These are phyloP conservation scores for Heterobasidion annosum DNA, from an alignment of 1,284 basidiomycete species.

Conservation along the genomic window DNA sequence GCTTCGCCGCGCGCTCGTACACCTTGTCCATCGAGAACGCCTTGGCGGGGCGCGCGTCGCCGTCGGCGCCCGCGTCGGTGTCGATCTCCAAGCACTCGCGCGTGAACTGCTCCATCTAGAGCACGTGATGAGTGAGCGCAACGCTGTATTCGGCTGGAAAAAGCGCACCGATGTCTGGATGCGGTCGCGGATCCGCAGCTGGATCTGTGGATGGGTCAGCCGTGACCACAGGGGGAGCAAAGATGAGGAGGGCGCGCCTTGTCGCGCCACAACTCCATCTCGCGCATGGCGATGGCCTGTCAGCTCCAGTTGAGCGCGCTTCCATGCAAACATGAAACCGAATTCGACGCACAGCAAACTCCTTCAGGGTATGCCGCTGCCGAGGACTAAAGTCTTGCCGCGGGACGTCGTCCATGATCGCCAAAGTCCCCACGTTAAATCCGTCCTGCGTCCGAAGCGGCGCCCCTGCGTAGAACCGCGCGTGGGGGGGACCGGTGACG, in stretches of 20 bases:
- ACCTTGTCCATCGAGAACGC: constrained; percentile 72
- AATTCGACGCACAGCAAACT: constrained; percentile 62
- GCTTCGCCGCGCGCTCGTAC: constrained; percentile 79
- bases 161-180: constrained; percentile 76
- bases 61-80: constrained; percentile 28
- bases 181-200: constrained; percentile 82
- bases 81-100: constrained; percentile 93
- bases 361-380: constrained; percentile 87
- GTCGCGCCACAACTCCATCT: constrained; percentile 92
- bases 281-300: constrained; percentile 84
- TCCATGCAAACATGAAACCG: neutral
- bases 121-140: neutral
- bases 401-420: constrained; percentile 81
- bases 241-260: constrained; percentile 41
- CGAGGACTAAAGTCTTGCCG: constrained; percentile 82
- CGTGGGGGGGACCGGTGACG: constrained; percentile 55
- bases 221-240: constrained; percentile 1
- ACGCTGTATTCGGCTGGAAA: neutral
- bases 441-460: constrained; percentile 86
- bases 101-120: constrained; percentile 88
- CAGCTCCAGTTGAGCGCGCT: neutral
- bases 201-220: constrained; percentile 45
- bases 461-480: constrained; percentile 89
- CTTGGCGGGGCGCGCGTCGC: constrained; percentile 13
- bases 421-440: constrained; percentile 82